A percentile compares a stretch with the other conserved stretches of the same genome.
Evolutionary conservation across 148 eudicot genomes (phyloP).

Genomic region (Agrostemma githago): DNA sequence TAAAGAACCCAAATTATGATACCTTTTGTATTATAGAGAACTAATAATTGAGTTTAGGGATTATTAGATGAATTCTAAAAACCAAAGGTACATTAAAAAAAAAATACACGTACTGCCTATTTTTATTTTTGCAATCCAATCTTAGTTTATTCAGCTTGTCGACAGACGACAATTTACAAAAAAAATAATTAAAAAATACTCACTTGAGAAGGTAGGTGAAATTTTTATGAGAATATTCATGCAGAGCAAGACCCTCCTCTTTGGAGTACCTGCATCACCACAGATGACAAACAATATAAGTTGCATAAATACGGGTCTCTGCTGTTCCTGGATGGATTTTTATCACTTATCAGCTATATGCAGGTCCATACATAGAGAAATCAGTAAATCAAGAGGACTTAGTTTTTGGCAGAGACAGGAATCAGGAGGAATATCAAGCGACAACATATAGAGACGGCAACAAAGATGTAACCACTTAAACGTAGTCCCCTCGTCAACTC

Average conservation of each 20-base stretch:
- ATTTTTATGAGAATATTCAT: slow-evolving; percentile 47
- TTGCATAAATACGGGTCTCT: background rate
- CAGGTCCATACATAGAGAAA: background rate
- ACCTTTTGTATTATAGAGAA: too few relatives aligned
- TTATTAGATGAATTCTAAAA: background rate
- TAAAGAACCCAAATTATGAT: too few relatives aligned
- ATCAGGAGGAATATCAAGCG: background rate
- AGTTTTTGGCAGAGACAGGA: background rate
- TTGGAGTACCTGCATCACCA: slow-evolving; percentile 75
- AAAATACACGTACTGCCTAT: too few relatives aligned
- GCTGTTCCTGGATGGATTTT: background rate
- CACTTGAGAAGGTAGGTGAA: slow-evolving; percentile 85
- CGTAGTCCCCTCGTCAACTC: slow-evolving; percentile 4
- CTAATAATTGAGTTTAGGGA: too few relatives aligned
- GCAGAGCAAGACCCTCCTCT: slow-evolving; percentile 65
- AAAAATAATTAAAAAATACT: slow-evolving; percentile 35
- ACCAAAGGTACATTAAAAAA: background rate
- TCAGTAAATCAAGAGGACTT: background rate
- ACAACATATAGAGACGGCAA: background rate
- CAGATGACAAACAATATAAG: background rate
- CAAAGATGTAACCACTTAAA: background rate
- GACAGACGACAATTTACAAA: background rate
- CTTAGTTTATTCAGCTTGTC: background rate
- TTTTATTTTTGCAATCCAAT: too few relatives aligned
- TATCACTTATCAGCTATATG: background rate